Evolutionary conservation across 352 stramenopile genomes (phyloP), one percentile per base, ranked within the genome.

Genomic region (Aphanomyces cochlioides): DNA sequence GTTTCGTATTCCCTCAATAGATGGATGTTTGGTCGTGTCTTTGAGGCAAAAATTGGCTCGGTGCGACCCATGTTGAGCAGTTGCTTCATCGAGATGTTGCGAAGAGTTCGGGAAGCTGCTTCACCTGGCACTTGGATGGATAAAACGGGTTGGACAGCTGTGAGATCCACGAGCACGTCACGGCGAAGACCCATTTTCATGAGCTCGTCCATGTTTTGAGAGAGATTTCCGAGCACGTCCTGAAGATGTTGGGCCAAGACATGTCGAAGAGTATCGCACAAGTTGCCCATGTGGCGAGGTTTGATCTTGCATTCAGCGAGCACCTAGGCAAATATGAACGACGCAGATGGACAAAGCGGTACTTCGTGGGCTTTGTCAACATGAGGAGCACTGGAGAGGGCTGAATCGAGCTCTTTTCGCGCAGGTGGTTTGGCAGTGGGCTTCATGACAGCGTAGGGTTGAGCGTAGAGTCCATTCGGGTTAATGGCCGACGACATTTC

Each of bases 211-310:
- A 83, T 84, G 60, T 95, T 95, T 60, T 91, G 81, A 28, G 89
- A 69, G 45, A 95, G 92, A 34, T 82, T 86, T 64, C 90, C 85
- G 12, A 93, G 82, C 34, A 95, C 82, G 61, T 93, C 87, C 59
- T 95, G 92, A 38, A 93, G 80, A 64, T 95, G 87, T 68, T 84
- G 92, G 15, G 87, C 87, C 38, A 95, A 79, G 60, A 95, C 74
- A 0, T 84, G 82, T 1, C 87, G 85, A 64, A 92, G 84, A 68
- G 91, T 93, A 74, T 86, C 85, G 66, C 83, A 89, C 75, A 66
- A 17, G 57, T 66, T 43, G 57, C 57, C 57, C 57, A 66, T 66
- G 34, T 53, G 57, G 3, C 57, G 57, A 12, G 57, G 37, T 38
- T 66, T 66, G 57, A 66, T 13, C 6, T 41, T 38, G 57, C 57